Evolutionary conservation across 345 rosid genomes (phyloP).

Genomic region (Psidium guajava): DNA sequence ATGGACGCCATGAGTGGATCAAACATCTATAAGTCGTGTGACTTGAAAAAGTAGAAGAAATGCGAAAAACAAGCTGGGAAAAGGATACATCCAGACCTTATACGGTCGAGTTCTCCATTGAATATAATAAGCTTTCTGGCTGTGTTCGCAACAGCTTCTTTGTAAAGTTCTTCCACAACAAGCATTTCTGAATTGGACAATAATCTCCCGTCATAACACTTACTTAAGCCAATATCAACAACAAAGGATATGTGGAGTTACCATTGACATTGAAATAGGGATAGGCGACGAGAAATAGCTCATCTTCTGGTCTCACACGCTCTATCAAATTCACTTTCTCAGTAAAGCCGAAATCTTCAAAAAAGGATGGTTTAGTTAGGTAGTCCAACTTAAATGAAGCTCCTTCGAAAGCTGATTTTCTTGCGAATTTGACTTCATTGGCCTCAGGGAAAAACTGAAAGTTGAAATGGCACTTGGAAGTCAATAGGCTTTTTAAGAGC

Average conservation of each 20-base stretch:
- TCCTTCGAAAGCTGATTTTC: constrained; percentile 61
- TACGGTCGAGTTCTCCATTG: constrained; percentile 93
- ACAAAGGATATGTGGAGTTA: constrained; percentile 11
- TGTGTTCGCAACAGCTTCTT: constrained; percentile 64
- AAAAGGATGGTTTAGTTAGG: constrained; percentile 80
- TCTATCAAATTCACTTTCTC: constrained; percentile 80
- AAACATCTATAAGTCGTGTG: background rate
- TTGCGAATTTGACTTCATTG: constrained; percentile 73
- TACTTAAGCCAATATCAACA: background rate
- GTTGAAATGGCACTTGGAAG: background rate
- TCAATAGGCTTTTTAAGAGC: background rate
- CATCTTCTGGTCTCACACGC: constrained; percentile 72
- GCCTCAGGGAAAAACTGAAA: constrained; percentile 94
- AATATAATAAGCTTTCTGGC: constrained; percentile 60
- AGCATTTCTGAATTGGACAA: constrained; percentile 67
- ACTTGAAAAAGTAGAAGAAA: background rate
- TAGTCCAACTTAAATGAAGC: constrained; percentile 77
- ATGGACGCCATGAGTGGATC: background rate
- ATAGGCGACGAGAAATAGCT: constrained; percentile 72
- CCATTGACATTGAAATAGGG: constrained; percentile 93
- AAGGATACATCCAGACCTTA: constrained; percentile 97
- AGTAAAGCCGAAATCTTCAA: constrained; percentile 75
- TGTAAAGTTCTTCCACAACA: constrained; percentile 92
- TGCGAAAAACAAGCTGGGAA: background rate
- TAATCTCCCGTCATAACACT: background rate